These are phyloP conservation scores for Daldinia childiae DNA, from an alignment of 495 filamentous ascomycete genomes.

Conservation along the genomic window DNA sequence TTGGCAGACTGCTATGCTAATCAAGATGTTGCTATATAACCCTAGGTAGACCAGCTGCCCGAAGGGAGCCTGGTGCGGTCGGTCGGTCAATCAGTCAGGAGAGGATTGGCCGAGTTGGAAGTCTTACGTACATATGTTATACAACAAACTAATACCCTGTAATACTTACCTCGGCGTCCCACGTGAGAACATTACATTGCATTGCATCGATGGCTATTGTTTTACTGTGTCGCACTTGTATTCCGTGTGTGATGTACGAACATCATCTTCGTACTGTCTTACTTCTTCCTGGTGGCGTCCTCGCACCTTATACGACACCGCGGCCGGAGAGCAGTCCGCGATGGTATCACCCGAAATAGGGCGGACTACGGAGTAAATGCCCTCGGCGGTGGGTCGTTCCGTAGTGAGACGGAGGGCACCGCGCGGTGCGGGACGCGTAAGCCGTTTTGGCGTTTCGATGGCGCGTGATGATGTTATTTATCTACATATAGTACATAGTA, in stretches of 20 bases:
- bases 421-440: background rate
- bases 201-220: background rate
- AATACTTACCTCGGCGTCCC: background rate
- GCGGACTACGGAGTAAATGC: constrained; percentile 4
- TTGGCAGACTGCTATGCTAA: constrained; percentile 2
- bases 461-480: background rate
- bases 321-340: constrained; percentile 1
- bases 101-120: background rate
- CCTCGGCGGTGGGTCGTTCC: background rate
- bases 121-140: constrained; percentile 3
- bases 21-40: constrained; percentile 5
- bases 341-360: background rate
- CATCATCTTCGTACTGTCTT: background rate
- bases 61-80: background rate
- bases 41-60: background rate
- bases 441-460: background rate
- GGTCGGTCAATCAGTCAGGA: background rate
- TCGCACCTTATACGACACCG: background rate
- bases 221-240: background rate
- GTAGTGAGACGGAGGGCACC: background rate
- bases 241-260: background rate
- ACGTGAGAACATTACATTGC: background rate
- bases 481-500: no score
- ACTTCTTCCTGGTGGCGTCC: background rate
- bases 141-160: constrained; percentile 1